Conservation (phyloP, 805 yeast genomes). For the Metschnikowia santaceciliae region DNA sequence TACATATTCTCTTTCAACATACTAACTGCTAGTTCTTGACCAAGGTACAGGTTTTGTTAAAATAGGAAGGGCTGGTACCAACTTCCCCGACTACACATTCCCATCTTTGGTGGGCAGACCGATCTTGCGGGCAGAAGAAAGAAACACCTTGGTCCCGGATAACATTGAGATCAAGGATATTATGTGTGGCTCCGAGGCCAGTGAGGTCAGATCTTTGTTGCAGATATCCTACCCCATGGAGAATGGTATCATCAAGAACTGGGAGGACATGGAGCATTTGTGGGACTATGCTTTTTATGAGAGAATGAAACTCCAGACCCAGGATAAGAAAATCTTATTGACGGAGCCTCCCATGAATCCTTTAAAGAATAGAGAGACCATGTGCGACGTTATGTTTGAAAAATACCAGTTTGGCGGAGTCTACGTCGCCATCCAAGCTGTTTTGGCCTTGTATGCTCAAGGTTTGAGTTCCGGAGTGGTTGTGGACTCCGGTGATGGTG, state of each 20-base stretch:
- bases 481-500: constrained; percentile 98
- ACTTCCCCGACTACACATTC: constrained; percentile 94
- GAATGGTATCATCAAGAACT: constrained; percentile 89
- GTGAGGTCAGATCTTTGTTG: constrained; percentile 80
- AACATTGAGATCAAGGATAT: constrained; percentile 83
- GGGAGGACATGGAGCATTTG: constrained; percentile 98
- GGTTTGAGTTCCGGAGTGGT: constrained; percentile 96
- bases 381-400: constrained; percentile 93
- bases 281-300: constrained; percentile 98
- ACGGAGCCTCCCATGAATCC: constrained; percentile 99
- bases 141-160: constrained; percentile 51
- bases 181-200: constrained; percentile 97
- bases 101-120: constrained; percentile 98
- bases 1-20: background rate
- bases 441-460: constrained; percentile 95
- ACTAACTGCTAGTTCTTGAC: constrained; percentile 65
- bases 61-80: constrained; percentile 94
- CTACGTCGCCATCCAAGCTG: constrained; percentile 95
- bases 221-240: constrained; percentile 99
- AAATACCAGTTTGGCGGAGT: constrained; percentile 88
- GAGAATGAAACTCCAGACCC: constrained; percentile 72
- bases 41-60: constrained; percentile 99
- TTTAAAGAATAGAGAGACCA: constrained; percentile 77
- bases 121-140: constrained; percentile 92
- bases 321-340: constrained; percentile 74